Evolutionary conservation across 164 flowering plant species (phyloP).

Genomic region (Protea cynaroides): DNA sequence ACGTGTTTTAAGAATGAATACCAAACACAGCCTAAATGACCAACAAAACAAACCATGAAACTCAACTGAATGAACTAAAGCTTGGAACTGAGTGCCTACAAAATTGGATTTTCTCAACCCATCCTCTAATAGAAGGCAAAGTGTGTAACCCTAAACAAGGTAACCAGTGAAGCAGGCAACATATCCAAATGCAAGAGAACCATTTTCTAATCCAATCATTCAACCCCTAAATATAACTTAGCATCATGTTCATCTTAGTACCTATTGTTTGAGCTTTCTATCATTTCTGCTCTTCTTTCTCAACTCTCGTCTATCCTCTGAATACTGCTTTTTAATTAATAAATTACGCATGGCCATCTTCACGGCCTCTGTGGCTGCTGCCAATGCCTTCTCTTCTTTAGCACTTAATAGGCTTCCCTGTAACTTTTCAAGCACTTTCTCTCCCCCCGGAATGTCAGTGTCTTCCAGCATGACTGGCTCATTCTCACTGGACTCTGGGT

Average conservation of each 20-base stretch:
- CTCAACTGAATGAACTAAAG: too few relatives aligned
- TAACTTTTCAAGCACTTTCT: constrained; percentile 53
- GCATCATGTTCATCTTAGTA: background rate
- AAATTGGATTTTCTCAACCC: too few relatives aligned
- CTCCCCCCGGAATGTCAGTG: constrained; percentile 56
- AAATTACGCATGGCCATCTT: constrained; percentile 70
- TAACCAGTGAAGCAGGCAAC: too few relatives aligned
- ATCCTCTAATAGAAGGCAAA: too few relatives aligned
- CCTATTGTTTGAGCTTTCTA: constrained; percentile 38
- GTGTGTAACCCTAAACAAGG: too few relatives aligned
- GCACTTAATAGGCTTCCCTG: constrained; percentile 59
- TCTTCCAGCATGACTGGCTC: constrained; percentile 46
- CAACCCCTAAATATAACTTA: too few relatives aligned
- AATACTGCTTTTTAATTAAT: constrained; percentile 68
- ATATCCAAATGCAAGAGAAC: too few relatives aligned
- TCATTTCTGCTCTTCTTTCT: constrained; percentile 84
- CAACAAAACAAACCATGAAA: too few relatives aligned
- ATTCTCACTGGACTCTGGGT: constrained; percentile 13
- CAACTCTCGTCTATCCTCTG: constrained; percentile 58
- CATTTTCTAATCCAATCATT: too few relatives aligned
- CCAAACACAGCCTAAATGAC: too few relatives aligned
- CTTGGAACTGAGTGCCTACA: too few relatives aligned
- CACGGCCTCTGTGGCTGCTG: constrained; percentile 73
- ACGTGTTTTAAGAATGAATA: too few relatives aligned
- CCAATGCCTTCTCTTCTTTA: constrained; percentile 33